phyloP scores from a whole-genome alignment of 2,329 filamentous ascomycete species.

The Neonectria ditissima region DNA sequence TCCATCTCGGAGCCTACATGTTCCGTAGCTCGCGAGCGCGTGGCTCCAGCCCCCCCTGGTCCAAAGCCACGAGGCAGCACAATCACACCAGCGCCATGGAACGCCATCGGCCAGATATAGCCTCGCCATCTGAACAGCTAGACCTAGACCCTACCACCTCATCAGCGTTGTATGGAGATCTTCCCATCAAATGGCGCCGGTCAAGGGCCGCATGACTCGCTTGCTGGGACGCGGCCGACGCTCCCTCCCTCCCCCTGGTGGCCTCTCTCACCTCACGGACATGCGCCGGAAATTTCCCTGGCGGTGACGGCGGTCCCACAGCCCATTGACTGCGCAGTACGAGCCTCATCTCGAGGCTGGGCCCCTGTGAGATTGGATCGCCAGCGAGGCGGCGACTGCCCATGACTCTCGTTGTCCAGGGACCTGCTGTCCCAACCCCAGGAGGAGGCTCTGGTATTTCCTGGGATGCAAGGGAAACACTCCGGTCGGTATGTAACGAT shows the following conservation, averaged over 20 bases:
- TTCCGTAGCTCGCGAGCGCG: constrained; percentile 2
- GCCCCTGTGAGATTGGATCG: constrained; percentile 11
- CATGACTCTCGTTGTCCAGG: constrained; percentile 1
- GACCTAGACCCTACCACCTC: not conserved
- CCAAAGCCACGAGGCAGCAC: constrained; percentile 20
- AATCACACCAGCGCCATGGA: constrained; percentile 1
- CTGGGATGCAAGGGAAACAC: not conserved
- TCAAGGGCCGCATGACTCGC: constrained; percentile 25
- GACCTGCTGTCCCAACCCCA: not conserved
- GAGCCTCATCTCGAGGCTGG: constrained; percentile 18
- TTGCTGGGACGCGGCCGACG: not conserved
- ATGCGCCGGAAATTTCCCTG: constrained; percentile 25
- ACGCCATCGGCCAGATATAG: not conserved
- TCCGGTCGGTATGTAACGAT: not conserved
- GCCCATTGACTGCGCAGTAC: not conserved
- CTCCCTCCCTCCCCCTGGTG: no score
- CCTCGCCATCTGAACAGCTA: not conserved
- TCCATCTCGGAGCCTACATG: not conserved
- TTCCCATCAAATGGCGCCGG: constrained; percentile 2
- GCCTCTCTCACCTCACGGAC: constrained; percentile 8
- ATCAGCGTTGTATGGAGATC: not conserved
- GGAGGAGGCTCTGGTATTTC: not conserved
- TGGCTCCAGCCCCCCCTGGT: constrained; percentile 7
- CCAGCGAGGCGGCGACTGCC: not conserved
- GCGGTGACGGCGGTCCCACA: constrained; percentile 21